Conservation (phyloP, 345 rosid genomes). For the Noccaea bulbosa region DNA sequence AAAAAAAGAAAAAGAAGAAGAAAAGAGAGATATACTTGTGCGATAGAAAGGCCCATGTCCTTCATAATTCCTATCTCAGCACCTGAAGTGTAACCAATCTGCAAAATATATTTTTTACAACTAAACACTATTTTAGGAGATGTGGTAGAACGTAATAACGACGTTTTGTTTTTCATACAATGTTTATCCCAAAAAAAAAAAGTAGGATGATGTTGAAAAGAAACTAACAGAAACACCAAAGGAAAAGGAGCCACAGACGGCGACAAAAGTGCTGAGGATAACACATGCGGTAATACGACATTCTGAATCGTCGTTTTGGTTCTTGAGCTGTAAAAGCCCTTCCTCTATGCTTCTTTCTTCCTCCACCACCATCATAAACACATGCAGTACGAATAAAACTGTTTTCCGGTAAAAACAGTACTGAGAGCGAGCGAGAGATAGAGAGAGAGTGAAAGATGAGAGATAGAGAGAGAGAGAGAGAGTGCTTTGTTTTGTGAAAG, state of each 20-base stretch:
- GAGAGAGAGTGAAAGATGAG: no score
- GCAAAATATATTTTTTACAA: background rate
- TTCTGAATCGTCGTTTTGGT: constrained; percentile 30
- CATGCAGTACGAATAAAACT: no score
- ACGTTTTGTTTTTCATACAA: no score
- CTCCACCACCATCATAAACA: constrained; percentile 21
- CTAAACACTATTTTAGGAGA: no score
- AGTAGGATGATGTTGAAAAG: background rate
- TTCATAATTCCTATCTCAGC: constrained; percentile 57
- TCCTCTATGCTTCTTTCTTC: constrained; percentile 36
- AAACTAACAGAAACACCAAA: constrained; percentile 54
- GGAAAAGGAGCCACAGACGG: constrained; percentile 50
- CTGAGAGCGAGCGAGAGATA: no score
- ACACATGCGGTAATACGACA: constrained; percentile 36
- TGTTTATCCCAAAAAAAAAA: background rate
- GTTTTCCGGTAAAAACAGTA: no score
- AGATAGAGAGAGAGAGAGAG: no score
- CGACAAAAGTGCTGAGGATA: constrained; percentile 51
- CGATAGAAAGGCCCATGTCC: constrained; percentile 62
- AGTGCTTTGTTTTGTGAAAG: no score
- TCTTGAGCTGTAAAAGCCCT: constrained; percentile 23
- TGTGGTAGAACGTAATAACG: no score
- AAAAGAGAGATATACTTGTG: constrained; percentile 42
- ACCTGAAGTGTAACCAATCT: constrained; percentile 66
- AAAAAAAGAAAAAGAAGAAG: background rate